A percentile compares a stretch with the other conserved stretches of the same genome.
Conservation (phyloP, 2,329 filamentous ascomycete genomes). For the Helotiales sp. region DNA sequence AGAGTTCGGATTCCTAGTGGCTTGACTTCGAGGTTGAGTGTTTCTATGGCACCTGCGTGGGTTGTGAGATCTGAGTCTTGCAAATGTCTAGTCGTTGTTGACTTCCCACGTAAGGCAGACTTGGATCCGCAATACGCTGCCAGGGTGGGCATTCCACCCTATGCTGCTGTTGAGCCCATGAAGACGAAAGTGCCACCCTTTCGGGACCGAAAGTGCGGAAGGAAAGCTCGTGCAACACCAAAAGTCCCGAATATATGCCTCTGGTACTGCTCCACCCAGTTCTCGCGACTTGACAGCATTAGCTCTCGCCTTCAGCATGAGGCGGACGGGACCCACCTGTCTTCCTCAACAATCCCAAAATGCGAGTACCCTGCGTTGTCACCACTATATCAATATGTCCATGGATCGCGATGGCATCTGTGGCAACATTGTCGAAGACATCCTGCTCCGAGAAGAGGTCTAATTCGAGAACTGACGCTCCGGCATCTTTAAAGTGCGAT, state of each 20-base stretch:
- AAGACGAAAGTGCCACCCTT: background rate
- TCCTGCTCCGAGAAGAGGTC: background rate
- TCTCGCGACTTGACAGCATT: background rate
- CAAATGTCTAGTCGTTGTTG: background rate
- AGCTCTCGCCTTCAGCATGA: background rate
- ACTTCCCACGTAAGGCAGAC: background rate
- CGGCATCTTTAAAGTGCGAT: background rate
- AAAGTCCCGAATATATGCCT: background rate
- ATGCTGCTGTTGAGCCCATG: background rate
- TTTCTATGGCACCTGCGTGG: background rate
- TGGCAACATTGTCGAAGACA: background rate
- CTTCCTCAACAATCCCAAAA: background rate
- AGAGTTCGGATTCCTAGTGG: background rate
- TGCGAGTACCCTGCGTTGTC: background rate
- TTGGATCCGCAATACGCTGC: background rate
- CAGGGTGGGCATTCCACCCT: background rate
- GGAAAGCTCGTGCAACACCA: background rate
- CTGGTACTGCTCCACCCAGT: background rate
- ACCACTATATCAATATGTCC: background rate
- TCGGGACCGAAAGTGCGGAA: background rate
- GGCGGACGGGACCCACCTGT: background rate
- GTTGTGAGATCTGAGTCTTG: no score
- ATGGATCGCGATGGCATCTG: background rate
- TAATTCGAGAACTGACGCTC: background rate
- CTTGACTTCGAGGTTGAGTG: background rate